A percentile compares a stretch with the other conserved stretches of the same genome.
Evolutionary conservation across 192 early-diverging fungal species (phyloP).

Genomic region (Entomortierella lignicola): DNA sequence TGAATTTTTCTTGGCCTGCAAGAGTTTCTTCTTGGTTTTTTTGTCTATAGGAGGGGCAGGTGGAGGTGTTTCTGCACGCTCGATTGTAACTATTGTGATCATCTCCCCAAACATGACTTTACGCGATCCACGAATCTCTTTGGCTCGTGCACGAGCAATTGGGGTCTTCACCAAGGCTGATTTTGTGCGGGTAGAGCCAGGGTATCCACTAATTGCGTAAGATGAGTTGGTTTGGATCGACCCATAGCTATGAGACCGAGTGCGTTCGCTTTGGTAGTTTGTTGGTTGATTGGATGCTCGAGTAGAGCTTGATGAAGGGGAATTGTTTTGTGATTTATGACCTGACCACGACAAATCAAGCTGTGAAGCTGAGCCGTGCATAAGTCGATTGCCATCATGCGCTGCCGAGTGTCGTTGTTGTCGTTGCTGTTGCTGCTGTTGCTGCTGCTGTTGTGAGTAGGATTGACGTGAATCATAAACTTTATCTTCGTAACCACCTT

Average conservation of each 20-base stretch:
- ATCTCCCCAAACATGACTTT: conserved; percentile 52
- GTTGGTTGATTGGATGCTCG: conserved; percentile 8
- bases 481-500: not conserved
- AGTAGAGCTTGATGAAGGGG: not conserved
- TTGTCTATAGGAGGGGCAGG: conserved; percentile 23
- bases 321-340: not conserved
- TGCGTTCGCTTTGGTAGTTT: conserved; percentile 7
- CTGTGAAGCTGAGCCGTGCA: conserved; percentile 29
- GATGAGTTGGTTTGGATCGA: conserved; percentile 5
- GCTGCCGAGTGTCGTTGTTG: no score
- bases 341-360: conserved; percentile 19
- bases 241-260: conserved; percentile 19
- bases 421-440: not conserved
- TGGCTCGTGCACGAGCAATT: conserved; percentile 44
- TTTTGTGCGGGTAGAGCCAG: conserved; percentile 14
- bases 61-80: conserved; percentile 37
- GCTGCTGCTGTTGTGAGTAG: not conserved
- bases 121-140: conserved; percentile 30
- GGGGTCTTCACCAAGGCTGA: conserved; percentile 42
- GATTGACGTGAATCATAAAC: not conserved
- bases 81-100: conserved; percentile 50
- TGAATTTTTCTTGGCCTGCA: conserved; percentile 27
- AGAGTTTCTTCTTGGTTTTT: conserved; percentile 43
- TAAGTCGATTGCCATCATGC: not conserved
- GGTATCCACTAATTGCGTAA: not conserved